Base-by-base conservation (phyloP, 2,329 filamentous ascomycete species). In the Alternaria panax region DNA sequence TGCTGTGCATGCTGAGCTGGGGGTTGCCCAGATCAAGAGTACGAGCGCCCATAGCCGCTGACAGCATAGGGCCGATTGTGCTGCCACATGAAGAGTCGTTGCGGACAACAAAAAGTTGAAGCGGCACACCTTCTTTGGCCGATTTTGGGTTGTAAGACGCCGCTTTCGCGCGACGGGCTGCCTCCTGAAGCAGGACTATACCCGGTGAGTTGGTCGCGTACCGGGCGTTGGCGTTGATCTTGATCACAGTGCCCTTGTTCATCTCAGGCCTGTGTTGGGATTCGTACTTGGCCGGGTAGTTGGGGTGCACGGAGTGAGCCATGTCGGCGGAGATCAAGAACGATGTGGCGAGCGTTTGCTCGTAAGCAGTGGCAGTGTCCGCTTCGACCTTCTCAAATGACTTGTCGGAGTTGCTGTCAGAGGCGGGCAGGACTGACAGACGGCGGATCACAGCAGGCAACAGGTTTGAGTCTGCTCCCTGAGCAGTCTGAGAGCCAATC, bases 271-370 rank as follows among this genome's bases (percentile, higher is more conserved):
- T 88, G 81, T 99, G 95, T 70, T 92, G 91, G 34, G 88, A 80
- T 81, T 99, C 95, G 80, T 98, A 97, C 80, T 98, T 98, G 69
- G 82, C 88, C 5, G 89, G 85, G 78, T 97, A 99, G 82, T 99
- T 99, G 57, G 95, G 95, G 79, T 99, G 92, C 14, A 99, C 89
- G 5, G 91, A 91, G 82, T 99, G 95, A 1, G 95, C 93, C 95
- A 99, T 98, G 77, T 99, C 95, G 52, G 95, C 95, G 6, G 92
- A 97, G 64, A 99, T 85, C 59, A 99, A 88, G 85, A 99, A 97
- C 2, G 93, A 97, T 27, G 90, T 91, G 6, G 93, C 87, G 52
- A 97, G 85, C 2, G 92, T 95, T 83, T 98, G 94, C 81, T 99
- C 95, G 76, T 93, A 97, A 32, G 93, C 92, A 2, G 93, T 97